A percentile compares a stretch with the other conserved stretches of the same genome.
These are phyloP conservation scores for Aureobasidium mangrovei DNA, from an alignment of 2,329 filamentous ascomycete genomes.

Conservation along the genomic window DNA sequence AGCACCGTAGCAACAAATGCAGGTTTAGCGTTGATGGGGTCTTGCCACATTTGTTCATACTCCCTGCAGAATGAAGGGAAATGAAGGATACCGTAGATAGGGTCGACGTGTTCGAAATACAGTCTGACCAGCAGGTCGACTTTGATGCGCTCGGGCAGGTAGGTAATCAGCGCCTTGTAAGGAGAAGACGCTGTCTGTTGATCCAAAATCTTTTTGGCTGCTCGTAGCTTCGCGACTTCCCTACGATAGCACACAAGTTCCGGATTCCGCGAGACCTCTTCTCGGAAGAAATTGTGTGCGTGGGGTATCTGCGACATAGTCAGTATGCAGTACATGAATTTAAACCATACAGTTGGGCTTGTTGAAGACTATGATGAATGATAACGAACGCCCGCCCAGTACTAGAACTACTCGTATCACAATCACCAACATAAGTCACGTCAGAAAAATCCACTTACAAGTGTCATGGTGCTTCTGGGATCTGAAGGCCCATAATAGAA, in stretches of 20 bases:
- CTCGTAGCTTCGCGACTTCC: slow-evolving; percentile 22
- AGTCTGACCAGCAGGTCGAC: slow-evolving; percentile 36
- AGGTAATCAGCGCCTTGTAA: slow-evolving; percentile 28
- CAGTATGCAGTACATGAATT: not conserved
- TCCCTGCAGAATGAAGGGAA: slow-evolving; percentile 44
- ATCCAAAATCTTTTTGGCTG: slow-evolving; percentile 16
- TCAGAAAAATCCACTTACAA: slow-evolving; percentile 21
- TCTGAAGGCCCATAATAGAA: slow-evolving; percentile 37
- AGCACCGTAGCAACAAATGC: slow-evolving; percentile 34
- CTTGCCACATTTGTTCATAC: slow-evolving; percentile 41
- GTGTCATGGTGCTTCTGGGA: slow-evolving; percentile 26
- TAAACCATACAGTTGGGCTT: not conserved
- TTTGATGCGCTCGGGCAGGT: slow-evolving; percentile 29
- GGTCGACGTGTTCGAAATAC: slow-evolving; percentile 46
- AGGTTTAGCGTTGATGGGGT: slow-evolving; percentile 20
- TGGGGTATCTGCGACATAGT: not conserved
- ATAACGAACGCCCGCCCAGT: too few species aligned
- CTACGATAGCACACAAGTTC: slow-evolving; percentile 27
- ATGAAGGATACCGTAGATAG: slow-evolving; percentile 45
- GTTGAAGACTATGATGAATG: too few species aligned
- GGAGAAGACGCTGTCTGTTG: slow-evolving; percentile 17
- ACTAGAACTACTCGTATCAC: too few species aligned
- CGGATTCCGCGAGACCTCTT: slow-evolving; percentile 22
- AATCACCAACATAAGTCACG: too few species aligned
- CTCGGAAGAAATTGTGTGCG: slow-evolving; percentile 3